A percentile compares a stretch with the other conserved stretches of the same genome.
Evolutionary conservation across 2,329 filamentous ascomycete genomes (phyloP).

Genomic region (Aspergillus pseudoterreus): DNA sequence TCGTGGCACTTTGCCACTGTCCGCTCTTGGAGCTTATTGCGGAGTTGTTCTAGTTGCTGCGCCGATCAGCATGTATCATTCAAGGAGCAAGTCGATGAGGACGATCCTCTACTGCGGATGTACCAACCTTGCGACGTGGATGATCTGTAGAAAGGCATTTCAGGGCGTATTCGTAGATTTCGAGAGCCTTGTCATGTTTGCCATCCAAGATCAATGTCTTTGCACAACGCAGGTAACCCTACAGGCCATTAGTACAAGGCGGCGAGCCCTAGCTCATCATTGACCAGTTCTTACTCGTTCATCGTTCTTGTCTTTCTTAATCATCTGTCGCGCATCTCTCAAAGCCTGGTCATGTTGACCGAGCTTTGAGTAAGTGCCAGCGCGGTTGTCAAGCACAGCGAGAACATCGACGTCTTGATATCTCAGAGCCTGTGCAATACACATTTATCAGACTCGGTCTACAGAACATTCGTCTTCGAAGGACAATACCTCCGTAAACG

Average conservation of each 20-base stretch:
- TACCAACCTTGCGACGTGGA: constrained; percentile 26
- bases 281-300: constrained; percentile 39
- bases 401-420: constrained; percentile 29
- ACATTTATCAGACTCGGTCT: neutral
- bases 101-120: neutral
- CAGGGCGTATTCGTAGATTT: constrained; percentile 57
- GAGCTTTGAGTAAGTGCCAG: constrained; percentile 54
- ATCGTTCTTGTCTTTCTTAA: constrained; percentile 49
- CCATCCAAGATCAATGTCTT: constrained; percentile 45
- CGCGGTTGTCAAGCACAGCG: constrained; percentile 52
- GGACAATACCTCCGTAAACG: constrained; percentile 36
- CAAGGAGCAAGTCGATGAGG: neutral
- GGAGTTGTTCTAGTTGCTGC: constrained; percentile 44
- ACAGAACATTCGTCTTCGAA: neutral
- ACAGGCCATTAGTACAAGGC: constrained; percentile 7
- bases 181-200: constrained; percentile 51
- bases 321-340: constrained; percentile 56
- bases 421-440: constrained; percentile 33
- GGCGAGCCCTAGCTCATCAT: neutral
- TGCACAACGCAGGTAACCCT: constrained; percentile 56
- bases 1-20: constrained; percentile 34
- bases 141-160: constrained; percentile 47
- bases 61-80: constrained; percentile 4
- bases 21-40: constrained; percentile 42
- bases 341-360: constrained; percentile 49